A percentile compares a stretch with the other conserved stretches of the same genome.
These are phyloP conservation scores for Kuraishia hungarica DNA, from an alignment of 805 yeast genomes.

Conservation along the genomic window DNA sequence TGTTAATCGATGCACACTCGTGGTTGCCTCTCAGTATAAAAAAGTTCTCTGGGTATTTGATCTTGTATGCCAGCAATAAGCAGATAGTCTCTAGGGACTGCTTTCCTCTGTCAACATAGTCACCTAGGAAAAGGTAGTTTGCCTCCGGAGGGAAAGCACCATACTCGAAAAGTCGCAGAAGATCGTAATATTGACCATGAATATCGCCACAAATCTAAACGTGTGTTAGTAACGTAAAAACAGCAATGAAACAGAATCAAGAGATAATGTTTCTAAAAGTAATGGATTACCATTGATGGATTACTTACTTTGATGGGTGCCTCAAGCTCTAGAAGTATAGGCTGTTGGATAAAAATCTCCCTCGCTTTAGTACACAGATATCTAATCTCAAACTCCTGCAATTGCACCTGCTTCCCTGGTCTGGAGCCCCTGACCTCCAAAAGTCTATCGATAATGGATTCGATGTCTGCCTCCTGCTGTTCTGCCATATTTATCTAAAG, in stretches of 20 bases:
- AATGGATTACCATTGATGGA: not conserved
- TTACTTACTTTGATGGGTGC: slow-evolving; percentile 86
- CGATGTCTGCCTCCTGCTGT: slow-evolving; percentile 82
- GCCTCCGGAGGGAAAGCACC: slow-evolving; percentile 99
- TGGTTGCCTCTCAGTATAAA: slow-evolving; percentile 96
- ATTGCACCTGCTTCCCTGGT: slow-evolving; percentile 94
- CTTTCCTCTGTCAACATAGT: slow-evolving; percentile 97
- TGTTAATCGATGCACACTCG: slow-evolving; percentile 96
- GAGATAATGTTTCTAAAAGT: not conserved
- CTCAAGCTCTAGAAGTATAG: slow-evolving; percentile 88
- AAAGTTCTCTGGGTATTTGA: slow-evolving; percentile 96
- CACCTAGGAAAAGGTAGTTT: slow-evolving; percentile 90
- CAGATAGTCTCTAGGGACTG: slow-evolving; percentile 96
- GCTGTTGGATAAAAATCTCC: slow-evolving; percentile 96
- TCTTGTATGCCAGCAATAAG: slow-evolving; percentile 87
- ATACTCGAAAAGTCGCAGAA: slow-evolving; percentile 89
- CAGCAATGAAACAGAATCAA: not conserved
- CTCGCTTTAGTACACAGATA: slow-evolving; percentile 95
- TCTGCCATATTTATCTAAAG: slow-evolving; percentile 23
- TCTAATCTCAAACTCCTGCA: slow-evolving; percentile 90
- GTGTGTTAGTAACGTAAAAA: not conserved
- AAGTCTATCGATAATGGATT: slow-evolving; percentile 92
- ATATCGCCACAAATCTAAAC: slow-evolving; percentile 85
- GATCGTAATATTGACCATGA: slow-evolving; percentile 96
- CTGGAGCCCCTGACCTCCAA: slow-evolving; percentile 97